Conservation (phyloP, 805 yeast genomes). For the Candida michaelii region DNA sequence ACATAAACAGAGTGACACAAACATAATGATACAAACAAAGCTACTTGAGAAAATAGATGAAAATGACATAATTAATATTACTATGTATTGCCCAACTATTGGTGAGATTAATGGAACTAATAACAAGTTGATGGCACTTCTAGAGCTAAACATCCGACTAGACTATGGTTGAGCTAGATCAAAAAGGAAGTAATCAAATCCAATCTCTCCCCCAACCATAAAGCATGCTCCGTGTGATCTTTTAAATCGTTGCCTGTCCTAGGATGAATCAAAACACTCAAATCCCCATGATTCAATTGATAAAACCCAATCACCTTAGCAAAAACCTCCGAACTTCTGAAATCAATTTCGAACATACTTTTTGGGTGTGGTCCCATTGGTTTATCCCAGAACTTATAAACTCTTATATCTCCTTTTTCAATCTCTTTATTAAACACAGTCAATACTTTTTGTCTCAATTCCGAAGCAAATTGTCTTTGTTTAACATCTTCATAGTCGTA, state of each 20-base stretch:
- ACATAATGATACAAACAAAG: too few species aligned
- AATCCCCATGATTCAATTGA: constrained; percentile 51
- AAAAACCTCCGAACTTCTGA: constrained; percentile 46
- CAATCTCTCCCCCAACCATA: constrained; percentile 55
- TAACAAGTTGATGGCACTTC: too few species aligned
- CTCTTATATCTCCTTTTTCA: constrained; percentile 39
- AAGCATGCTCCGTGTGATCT: constrained; percentile 56
- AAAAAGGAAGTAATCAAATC: constrained; percentile 21
- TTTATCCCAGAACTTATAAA: constrained; percentile 45
- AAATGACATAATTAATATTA: too few species aligned
- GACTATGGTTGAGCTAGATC: background rate
- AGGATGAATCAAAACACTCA: constrained; percentile 59
- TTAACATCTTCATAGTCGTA: constrained; percentile 36
- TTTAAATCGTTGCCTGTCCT: constrained; percentile 34
- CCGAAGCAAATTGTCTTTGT: constrained; percentile 34
- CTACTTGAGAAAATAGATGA: too few species aligned
- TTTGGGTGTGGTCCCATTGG: constrained; percentile 62
- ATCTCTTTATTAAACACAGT: constrained; percentile 44
- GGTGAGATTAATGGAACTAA: too few species aligned
- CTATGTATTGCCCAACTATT: too few species aligned
- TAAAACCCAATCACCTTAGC: constrained; percentile 48
- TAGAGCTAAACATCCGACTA: too few species aligned
- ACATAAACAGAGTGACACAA: too few species aligned
- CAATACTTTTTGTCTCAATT: constrained; percentile 40
- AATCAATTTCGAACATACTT: constrained; percentile 59